These are phyloP conservation scores for Geotrichum macrosporum DNA, from an alignment of 1,139 yeast genomes.

Conservation along the genomic window DNA sequence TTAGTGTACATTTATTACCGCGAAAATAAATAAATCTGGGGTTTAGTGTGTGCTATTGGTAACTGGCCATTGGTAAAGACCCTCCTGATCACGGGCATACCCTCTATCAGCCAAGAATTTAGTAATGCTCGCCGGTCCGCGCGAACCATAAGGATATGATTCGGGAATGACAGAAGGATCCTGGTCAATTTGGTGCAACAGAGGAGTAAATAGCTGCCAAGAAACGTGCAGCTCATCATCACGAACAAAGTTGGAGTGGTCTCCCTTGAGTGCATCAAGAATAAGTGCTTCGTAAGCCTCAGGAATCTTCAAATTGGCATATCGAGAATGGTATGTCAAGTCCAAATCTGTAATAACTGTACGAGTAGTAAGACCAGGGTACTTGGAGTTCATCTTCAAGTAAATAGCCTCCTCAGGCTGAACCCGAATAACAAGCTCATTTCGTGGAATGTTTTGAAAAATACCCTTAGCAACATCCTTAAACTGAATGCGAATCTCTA, in stretches of 20 bases:
- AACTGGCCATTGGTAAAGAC: conserved; percentile 34
- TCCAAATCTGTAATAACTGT: conserved; percentile 87
- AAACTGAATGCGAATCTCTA: conserved; percentile 90
- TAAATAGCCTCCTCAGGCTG: conserved; percentile 96
- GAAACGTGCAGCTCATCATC: conserved; percentile 94
- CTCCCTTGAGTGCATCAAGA: conserved; percentile 84
- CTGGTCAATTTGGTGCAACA: conserved; percentile 73
- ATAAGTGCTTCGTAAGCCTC: conserved; percentile 96
- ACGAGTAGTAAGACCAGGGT: conserved; percentile 82
- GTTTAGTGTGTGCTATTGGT: too few relatives aligned
- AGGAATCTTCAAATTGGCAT: conserved; percentile 68
- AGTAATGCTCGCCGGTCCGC: conserved; percentile 71
- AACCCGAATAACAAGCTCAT: conserved; percentile 86
- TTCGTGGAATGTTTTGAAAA: conserved; percentile 76
- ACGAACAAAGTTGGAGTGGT: conserved; percentile 95
- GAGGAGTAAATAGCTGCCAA: conserved; percentile 91
- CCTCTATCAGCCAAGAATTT: conserved; percentile 64
- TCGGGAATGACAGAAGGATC: conserved; percentile 43
- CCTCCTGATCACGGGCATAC: conserved; percentile 50
- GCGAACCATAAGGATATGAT: conserved; percentile 86
- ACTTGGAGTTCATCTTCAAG: conserved; percentile 84
- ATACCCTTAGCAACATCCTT: conserved; percentile 81
- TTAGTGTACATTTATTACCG: too few relatives aligned
- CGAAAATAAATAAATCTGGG: too few relatives aligned
- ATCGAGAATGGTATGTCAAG: conserved; percentile 76